Evolutionary conservation across 495 filamentous ascomycete genomes (phyloP), one percentile per base, ranked within the genome.

Genomic region (Daldinia concentrica): DNA sequence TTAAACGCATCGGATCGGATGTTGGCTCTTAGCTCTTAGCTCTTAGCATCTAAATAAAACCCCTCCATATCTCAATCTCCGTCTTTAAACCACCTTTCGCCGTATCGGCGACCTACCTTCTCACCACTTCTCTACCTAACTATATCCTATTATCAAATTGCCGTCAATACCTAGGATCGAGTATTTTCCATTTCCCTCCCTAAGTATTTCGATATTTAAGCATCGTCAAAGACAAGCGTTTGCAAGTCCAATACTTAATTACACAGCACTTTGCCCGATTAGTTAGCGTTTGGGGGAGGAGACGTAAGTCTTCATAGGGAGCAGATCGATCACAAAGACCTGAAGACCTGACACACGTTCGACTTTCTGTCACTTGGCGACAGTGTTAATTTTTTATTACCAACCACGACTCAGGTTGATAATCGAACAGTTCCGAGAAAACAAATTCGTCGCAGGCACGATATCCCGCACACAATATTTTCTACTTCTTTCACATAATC

Each of bases 141-240:
- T 39, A 6, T 37, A 59, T 26, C 62, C 29, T 71, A 62, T 19
- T 48, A 48, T 29, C 61, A 39, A 22, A 41, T 56, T 27, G 37
- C 51, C 57, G 61, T 62, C 65, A 62, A 58, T 30, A 58, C 22
- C 22, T n/a, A 32, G 43, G 39, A 62, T 52, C 34, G 32, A 45
- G 1, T n/a, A n/a, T n/a, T 26, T 27, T 15, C 32, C n/a, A 14
- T 24, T 45, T 62, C 27, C 50, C 7, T 19, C 54, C 27, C 19
- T 37, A 63, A 71, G 26, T 58, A 68, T 68, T 51, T 58, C 32
- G 29, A 61, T 73, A 68, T 64, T 37, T 29, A 43, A 73, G 32
- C 58, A 68, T 69, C 43, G 22, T 64, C 60, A 65, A 37, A 62
- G 36, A 9, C 56, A 43, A 48, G 57, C 70, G 27, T 69, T 58